Evolutionary conservation across 768 basidiomycete genomes (phyloP), one percentile per base, ranked within the genome.

Genomic region (Rhodocollybia butyracea): DNA sequence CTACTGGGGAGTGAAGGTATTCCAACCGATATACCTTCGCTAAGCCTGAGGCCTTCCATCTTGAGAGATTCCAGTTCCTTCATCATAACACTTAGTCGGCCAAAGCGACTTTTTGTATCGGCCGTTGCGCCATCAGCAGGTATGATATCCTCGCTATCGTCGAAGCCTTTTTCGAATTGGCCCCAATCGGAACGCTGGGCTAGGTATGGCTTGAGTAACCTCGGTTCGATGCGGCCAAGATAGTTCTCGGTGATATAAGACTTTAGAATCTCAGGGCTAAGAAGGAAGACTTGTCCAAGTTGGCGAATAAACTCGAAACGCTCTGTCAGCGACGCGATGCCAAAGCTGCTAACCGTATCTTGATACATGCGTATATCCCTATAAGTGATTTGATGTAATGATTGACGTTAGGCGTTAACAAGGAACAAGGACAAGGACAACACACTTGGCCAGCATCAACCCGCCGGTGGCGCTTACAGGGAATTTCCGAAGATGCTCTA

Each of bases 271-370:
- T 98, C 94, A 6, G 96, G 95, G 52, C 88, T 91, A 46, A 99
- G 91, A 59, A 98, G 88, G 80, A 98, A 99, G 60, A 95, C 81
- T 65, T 98, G 96, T 61, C 96, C 97, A 4, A 99, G 84, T 69
- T 98, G 95, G 38, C 95, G 88, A 59, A 98, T 87, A 75, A 98
- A 98, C 67, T 98, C 97, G 73, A 96, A 99, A 22, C 96, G 93
- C 68, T 98, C 95, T 60, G 88, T 83, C 7, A 99, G 78, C 6
- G 89, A 79, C 11, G 91, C 84, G 40, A 97, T 85, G 29, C 80
- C 78, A 73, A 96, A 98, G n/a, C 81, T 84, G 58, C 79, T 75
- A 60, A 97, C 83, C 2, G 83, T 82, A 62, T 98, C 97, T 75
- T 98, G 97, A 65, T 99, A 99, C 21, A 89, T 85, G 61, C 95